phyloP scores from a whole-genome alignment of 768 basidiomycete genomes.

The Austroboletus festivus region DNA sequence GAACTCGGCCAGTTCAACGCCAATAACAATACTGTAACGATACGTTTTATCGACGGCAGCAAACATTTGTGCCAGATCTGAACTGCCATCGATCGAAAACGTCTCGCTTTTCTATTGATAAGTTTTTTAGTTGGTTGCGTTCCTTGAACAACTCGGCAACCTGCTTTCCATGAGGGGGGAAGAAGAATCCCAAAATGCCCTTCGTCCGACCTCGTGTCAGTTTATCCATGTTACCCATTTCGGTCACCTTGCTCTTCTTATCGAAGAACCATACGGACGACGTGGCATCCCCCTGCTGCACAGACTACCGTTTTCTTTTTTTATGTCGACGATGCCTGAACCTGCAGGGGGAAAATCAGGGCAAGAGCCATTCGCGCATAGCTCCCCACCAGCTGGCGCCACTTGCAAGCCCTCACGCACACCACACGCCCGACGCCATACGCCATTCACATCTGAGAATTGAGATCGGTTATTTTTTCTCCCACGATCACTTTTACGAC shows the following conservation, averaged over 20 bases:
- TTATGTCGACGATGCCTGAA: conserved; percentile 15
- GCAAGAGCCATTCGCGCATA: conserved; percentile 17
- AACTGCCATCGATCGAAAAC: no score
- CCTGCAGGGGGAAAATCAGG: conserved; percentile 30
- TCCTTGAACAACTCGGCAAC: conserved; percentile 15
- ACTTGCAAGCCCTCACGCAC: neutral
- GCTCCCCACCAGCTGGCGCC: conserved; percentile 11
- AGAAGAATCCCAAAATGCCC: neutral
- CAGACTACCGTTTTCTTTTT: no score
- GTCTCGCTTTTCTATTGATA: no score
- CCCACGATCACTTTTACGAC: conserved; percentile 35
- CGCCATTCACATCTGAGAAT: no score
- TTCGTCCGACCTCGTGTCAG: conserved; percentile 30
- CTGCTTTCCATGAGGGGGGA: conserved; percentile 22
- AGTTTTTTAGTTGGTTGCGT: conserved; percentile 8
- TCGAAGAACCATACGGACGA: conserved; percentile 26
- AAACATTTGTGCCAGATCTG: conserved; percentile 14
- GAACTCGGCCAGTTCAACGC: conserved; percentile 7
- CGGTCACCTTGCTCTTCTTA: conserved; percentile 20
- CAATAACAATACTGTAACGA: no score
- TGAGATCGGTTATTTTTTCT: no score
- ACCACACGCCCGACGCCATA: neutral
- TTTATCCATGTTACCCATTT: conserved; percentile 26
- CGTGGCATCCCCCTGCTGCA: conserved; percentile 22
- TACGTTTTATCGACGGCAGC: no score